Evolutionary conservation across 2,329 filamentous ascomycete species (phyloP).

Genomic region (Didymella pomorum): DNA sequence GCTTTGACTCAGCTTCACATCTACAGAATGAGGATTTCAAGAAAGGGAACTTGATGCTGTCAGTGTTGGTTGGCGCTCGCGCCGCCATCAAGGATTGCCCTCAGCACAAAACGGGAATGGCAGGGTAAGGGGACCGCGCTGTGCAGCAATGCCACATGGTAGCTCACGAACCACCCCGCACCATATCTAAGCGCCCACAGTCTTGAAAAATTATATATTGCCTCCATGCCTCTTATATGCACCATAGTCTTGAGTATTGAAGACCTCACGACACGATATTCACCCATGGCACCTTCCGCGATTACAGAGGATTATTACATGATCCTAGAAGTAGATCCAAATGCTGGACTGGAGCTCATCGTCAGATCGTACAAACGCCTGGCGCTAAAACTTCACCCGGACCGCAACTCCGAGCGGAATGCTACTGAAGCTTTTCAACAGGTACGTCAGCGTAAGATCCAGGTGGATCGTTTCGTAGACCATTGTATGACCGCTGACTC

Average conservation of each 20-base stretch:
- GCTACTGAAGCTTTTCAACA: conserved; percentile 49
- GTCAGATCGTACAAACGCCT: conserved; percentile 45
- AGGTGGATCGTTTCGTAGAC: neutral
- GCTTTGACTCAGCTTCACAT: too few relatives aligned
- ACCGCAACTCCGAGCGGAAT: conserved; percentile 41
- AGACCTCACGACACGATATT: neutral
- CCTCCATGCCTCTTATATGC: neutral
- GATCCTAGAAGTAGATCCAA: conserved; percentile 43
- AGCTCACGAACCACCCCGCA: neutral
- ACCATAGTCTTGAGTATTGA: neutral
- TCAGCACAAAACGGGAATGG: neutral
- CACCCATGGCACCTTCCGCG: conserved; percentile 36
- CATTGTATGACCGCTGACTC: conserved; percentile 20
- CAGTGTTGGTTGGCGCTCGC: too few relatives aligned
- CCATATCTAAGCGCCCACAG: neutral
- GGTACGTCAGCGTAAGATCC: conserved; percentile 36
- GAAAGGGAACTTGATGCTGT: too few relatives aligned
- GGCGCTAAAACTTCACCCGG: conserved; percentile 50
- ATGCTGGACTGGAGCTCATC: conserved; percentile 38
- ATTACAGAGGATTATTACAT: conserved; percentile 48
- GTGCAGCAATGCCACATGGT: neutral
- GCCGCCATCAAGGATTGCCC: too few relatives aligned
- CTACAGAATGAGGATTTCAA: too few relatives aligned
- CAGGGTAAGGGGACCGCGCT: neutral
- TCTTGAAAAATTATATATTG: neutral